Evolutionary conservation across 805 yeast genomes (phyloP).

Genomic region (Kuraishia hungarica): DNA sequence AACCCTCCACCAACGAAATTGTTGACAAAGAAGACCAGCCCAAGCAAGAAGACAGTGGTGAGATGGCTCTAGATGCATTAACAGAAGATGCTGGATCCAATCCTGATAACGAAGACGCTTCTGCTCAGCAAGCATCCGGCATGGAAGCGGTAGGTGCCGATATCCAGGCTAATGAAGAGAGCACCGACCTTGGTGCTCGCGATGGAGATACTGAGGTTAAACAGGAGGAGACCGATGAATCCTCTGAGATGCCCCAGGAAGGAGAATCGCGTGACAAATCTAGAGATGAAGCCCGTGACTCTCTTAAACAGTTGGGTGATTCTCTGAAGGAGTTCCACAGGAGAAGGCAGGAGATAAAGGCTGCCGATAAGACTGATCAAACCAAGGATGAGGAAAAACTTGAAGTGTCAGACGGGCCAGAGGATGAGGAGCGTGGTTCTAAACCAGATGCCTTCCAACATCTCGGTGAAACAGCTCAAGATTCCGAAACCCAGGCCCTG

Average conservation of each 20-base stretch:
- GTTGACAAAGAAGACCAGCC: conserved; percentile 24
- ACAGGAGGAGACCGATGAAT: conserved; percentile 31
- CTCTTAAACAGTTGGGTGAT: conserved; percentile 86
- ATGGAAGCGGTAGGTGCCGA: conserved; percentile 28
- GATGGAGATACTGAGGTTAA: conserved; percentile 35
- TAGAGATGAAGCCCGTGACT: conserved; percentile 62
- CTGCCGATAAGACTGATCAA: conserved; percentile 45
- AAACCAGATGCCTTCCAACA: conserved; percentile 85
- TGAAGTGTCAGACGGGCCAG: conserved; percentile 37
- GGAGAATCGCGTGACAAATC: conserved; percentile 40
- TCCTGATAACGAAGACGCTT: conserved; percentile 18
- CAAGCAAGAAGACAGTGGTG: conserved; percentile 22
- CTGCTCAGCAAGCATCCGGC: conserved; percentile 24
- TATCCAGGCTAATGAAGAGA: conserved; percentile 27
- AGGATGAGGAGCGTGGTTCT: conserved; percentile 48
- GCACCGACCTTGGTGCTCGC: conserved; percentile 60
- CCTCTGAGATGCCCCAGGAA: conserved; percentile 28
- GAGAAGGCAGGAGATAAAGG: conserved; percentile 80
- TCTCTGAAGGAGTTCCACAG: conserved; percentile 86
- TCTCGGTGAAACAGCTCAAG: conserved; percentile 70
- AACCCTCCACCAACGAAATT: conserved; percentile 11
- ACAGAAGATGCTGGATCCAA: not conserved
- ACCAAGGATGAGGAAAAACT: conserved; percentile 43
- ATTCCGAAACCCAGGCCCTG: conserved; percentile 80
- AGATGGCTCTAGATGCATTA: conserved; percentile 4